Conservation (phyloP, 768 basidiomycete species). For the Russula ochroleuca region DNA sequence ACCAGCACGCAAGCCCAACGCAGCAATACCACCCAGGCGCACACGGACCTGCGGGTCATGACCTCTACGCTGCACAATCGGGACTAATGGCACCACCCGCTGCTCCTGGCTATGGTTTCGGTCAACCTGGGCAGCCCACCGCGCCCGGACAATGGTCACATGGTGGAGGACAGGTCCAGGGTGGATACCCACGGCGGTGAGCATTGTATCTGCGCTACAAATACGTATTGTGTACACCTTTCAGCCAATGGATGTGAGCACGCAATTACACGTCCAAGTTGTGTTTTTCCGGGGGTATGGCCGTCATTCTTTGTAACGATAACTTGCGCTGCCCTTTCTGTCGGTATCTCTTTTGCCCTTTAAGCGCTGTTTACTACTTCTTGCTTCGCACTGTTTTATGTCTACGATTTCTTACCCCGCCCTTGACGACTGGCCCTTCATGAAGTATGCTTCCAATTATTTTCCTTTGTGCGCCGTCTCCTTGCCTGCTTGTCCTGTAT, state of each 20-base stretch:
- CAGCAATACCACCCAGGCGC: constrained; percentile 24
- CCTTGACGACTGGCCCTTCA: constrained; percentile 16
- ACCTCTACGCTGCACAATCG: constrained; percentile 22
- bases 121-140: constrained; percentile 23
- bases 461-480: constrained; percentile 7
- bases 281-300: constrained; percentile 13
- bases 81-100: constrained; percentile 28
- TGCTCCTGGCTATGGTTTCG: constrained; percentile 25
- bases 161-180: constrained; percentile 26
- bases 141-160: constrained; percentile 28
- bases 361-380: constrained; percentile 20
- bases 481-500: constrained; percentile 22
- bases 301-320: constrained; percentile 18
- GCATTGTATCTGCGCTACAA: background rate
- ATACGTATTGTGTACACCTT: constrained; percentile 12
- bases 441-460: constrained; percentile 26
- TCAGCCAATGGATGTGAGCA: constrained; percentile 3
- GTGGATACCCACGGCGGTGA: constrained; percentile 28
- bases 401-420: background rate
- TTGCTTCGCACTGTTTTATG: constrained; percentile 24
- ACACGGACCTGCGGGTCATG: constrained; percentile 21
- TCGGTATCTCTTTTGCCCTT: constrained; percentile 10
- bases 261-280: constrained; percentile 10
- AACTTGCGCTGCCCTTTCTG: constrained; percentile 16
- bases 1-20: constrained; percentile 27